Evolutionary conservation across 1,139 yeast species (phyloP).

Genomic region (Ogataea hybrid): DNA sequence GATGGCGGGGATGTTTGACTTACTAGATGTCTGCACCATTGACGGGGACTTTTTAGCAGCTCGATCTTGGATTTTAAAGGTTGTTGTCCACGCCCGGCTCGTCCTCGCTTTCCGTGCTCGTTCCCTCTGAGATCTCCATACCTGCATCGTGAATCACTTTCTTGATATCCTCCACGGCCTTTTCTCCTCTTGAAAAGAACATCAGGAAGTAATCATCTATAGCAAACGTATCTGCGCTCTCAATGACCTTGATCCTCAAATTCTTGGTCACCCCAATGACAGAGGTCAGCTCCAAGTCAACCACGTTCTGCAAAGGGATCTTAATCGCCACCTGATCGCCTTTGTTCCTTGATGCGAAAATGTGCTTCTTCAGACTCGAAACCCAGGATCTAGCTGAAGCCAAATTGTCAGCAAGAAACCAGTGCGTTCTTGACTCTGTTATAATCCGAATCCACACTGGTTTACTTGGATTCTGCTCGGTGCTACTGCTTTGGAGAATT

Average conservation of each 20-base stretch:
- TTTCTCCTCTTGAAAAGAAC: conserved; percentile 50
- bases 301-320: conserved; percentile 69
- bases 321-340: conserved; percentile 75
- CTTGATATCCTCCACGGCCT: conserved; percentile 31
- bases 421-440: conserved; percentile 58
- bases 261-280: conserved; percentile 43
- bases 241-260: conserved; percentile 47
- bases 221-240: conserved; percentile 49
- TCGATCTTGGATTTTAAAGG: conserved; percentile 27
- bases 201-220: conserved; percentile 68
- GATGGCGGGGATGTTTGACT: conserved; percentile 7
- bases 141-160: conserved; percentile 28
- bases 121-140: conserved; percentile 21
- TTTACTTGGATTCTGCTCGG: conserved; percentile 17
- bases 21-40: conserved; percentile 24
- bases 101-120: conserved; percentile 18
- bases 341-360: conserved; percentile 68
- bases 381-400: conserved; percentile 81
- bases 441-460: conserved; percentile 53
- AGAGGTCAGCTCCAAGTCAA: conserved; percentile 54
- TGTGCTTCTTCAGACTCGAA: conserved; percentile 67
- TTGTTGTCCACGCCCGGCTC: conserved; percentile 20
- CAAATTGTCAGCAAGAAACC: conserved; percentile 70
- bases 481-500: conserved; percentile 28
- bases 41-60: conserved; percentile 26